Evolutionary conservation across 148 eudicot genomes (phyloP).

Genomic region (Rhododendron mucronatum): DNA sequence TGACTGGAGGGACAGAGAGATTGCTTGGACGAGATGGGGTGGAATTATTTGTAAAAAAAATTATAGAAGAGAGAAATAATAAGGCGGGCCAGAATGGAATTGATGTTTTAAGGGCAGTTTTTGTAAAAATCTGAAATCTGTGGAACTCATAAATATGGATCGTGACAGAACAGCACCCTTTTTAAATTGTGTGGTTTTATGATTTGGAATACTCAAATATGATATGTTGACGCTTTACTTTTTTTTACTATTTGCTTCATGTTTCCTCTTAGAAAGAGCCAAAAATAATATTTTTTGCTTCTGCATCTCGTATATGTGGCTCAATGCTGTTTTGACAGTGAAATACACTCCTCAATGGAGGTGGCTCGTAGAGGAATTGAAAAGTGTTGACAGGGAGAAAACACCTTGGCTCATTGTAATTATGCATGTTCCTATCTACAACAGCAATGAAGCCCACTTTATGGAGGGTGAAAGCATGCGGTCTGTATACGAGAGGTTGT

Average conservation of each 20-base stretch:
- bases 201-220: not conserved
- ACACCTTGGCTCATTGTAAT: constrained; percentile 96
- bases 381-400: constrained; percentile 72
- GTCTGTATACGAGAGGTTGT: constrained; percentile 67
- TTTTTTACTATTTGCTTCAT: not conserved
- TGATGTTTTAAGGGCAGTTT: not conserved
- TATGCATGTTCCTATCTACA: constrained; percentile 87
- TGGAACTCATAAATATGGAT: not conserved
- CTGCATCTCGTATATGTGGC: not conserved
- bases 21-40: not conserved
- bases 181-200: not conserved
- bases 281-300: not conserved
- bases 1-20: not conserved
- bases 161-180: not conserved
- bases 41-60: not conserved
- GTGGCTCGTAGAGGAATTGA: constrained; percentile 66
- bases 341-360: constrained; percentile 82
- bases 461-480: constrained; percentile 98
- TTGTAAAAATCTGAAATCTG: not conserved
- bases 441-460: constrained; percentile 76
- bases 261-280: not conserved
- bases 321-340: constrained; percentile 38
- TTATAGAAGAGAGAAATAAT: not conserved
- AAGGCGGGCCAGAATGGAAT: not conserved
- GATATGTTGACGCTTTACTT: not conserved